Evolutionary conservation across 495 filamentous ascomycete genomes (phyloP).

Genomic region (Penicillium verhagenii): DNA sequence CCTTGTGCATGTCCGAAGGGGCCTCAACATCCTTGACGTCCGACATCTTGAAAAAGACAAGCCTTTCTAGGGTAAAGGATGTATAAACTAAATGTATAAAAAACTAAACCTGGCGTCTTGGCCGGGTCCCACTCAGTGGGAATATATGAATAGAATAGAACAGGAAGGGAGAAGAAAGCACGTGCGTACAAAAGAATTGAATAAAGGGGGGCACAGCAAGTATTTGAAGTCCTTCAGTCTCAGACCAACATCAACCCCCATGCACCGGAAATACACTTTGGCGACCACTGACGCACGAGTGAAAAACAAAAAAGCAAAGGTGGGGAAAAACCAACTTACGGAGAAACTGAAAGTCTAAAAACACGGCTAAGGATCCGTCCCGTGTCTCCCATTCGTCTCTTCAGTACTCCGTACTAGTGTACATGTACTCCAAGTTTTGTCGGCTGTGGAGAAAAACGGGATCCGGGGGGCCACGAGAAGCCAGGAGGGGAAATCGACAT

Average conservation of each 20-base stretch:
- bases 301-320: constrained; percentile 4
- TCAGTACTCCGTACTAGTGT: background rate
- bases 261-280: constrained; percentile 16
- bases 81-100: background rate
- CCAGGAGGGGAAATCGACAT: constrained; percentile 1
- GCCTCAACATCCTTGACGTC: constrained; percentile 34
- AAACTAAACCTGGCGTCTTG: background rate
- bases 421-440: constrained; percentile 1
- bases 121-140: background rate
- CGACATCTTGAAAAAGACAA: constrained; percentile 24
- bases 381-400: constrained; percentile 7
- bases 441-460: constrained; percentile 8
- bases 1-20: constrained; percentile 26
- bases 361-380: constrained; percentile 2
- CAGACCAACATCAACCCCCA: constrained; percentile 8
- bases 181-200: background rate
- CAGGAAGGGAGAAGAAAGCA: background rate
- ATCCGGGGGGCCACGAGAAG: background rate
- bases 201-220: constrained; percentile 9
- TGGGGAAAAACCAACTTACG: constrained; percentile 12
- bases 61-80: constrained; percentile 2
- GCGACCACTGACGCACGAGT: constrained; percentile 6
- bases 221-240: constrained; percentile 22
- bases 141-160: constrained; percentile 1
- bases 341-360: constrained; percentile 12